phyloP scores from a whole-genome alignment of 2,329 filamentous ascomycete species.

The Aspergillus fructus region DNA sequence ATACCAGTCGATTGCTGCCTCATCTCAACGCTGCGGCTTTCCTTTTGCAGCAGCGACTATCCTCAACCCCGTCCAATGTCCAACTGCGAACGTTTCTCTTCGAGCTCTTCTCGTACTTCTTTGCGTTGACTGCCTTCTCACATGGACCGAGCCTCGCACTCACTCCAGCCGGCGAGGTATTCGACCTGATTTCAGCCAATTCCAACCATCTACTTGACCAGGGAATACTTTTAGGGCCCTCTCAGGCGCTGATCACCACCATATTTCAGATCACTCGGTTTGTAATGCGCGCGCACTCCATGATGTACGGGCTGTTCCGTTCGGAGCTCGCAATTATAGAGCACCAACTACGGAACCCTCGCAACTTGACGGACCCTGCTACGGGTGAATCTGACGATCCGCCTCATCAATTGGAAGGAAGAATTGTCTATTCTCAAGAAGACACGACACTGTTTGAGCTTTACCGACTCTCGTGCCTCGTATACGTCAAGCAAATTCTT shows the following conservation, averaged over 20 bases:
- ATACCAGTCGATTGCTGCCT: background rate
- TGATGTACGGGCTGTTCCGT: too few species aligned
- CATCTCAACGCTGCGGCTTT: background rate
- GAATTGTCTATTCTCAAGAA: background rate
- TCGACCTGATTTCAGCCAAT: background rate
- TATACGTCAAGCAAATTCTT: background rate
- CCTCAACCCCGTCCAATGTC: background rate
- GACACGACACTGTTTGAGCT: background rate
- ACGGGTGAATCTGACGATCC: background rate
- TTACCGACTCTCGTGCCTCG: background rate
- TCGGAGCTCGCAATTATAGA: background rate
- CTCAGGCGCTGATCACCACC: background rate
- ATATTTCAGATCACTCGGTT: background rate
- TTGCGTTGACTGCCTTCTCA: background rate
- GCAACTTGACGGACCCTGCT: background rate
- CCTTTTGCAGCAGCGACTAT: background rate
- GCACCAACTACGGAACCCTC: background rate
- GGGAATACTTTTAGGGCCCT: background rate
- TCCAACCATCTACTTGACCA: background rate
- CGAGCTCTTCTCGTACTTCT: background rate
- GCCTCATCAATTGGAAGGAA: background rate
- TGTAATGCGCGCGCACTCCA: background rate
- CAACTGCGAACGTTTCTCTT: background rate
- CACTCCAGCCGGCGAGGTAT: background rate
- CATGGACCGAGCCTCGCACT: background rate